Conservation (phyloP, 371 early-diverging fungal genomes). For the Rhizomucor pusillus region DNA sequence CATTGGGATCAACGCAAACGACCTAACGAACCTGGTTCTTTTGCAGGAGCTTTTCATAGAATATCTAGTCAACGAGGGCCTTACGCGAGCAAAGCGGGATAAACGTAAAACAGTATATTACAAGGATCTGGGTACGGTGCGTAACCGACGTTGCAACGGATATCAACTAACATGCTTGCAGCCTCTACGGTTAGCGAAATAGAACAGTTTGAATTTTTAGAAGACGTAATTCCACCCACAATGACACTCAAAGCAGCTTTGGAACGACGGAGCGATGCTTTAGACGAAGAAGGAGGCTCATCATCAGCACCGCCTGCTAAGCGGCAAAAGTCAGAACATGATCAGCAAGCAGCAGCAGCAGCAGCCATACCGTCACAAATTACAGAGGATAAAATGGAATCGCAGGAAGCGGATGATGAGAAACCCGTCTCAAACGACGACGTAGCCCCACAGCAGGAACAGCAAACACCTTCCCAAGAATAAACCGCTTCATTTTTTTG, state of each 20-base stretch:
- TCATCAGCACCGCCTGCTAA: constrained; percentile 9
- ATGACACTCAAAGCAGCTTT: constrained; percentile 55
- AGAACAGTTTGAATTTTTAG: constrained; percentile 46
- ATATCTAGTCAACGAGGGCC: constrained; percentile 65
- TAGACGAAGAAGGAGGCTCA: constrained; percentile 31
- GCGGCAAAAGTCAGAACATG: constrained; percentile 16
- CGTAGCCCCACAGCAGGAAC: background rate
- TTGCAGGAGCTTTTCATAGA: constrained; percentile 78
- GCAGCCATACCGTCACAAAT: background rate
- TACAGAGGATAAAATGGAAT: background rate
- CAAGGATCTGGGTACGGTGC: constrained; percentile 68
- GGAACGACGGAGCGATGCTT: constrained; percentile 47
- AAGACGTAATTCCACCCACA: constrained; percentile 58
- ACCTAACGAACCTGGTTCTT: background rate
- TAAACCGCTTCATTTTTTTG: no score
- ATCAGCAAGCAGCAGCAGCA: constrained; percentile 1
- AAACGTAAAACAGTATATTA: constrained; percentile 76
- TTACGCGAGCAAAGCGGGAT: constrained; percentile 60
- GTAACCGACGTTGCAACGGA: background rate
- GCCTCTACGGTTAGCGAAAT: constrained; percentile 41
- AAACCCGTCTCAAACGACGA: constrained; percentile 1
- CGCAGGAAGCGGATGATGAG: background rate
- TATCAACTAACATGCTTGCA: constrained; percentile 5
- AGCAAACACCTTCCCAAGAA: background rate
- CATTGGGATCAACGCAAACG: background rate